Base-by-base conservation (phyloP, 331 rosid species). In the Arachis monticola region DNA sequence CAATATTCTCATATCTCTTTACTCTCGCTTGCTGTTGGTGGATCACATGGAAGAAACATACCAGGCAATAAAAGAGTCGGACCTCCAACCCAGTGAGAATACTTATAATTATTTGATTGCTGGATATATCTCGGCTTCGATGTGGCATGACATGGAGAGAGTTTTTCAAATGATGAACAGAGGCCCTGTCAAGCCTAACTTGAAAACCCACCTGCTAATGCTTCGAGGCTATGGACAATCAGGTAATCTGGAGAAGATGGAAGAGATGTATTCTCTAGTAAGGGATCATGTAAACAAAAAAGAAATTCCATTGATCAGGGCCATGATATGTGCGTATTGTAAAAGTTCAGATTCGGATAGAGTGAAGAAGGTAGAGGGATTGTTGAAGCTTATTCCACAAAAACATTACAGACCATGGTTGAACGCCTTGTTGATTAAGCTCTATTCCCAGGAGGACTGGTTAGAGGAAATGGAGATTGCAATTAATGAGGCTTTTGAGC, bases 211-310 rank as follows among this genome's bases (percentile, higher is more conserved):
- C 80, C 60, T 78, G 55, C 73, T 86, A 67, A 87, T 89, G 97
- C 85, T 93, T 52, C 93, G 97, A 6, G 98, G 98, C 22, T 89
- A 88, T 91, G 84, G 93, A n/a, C 83, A 70, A 80, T 83, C 91
- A 4, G 83, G 84, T 74, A 83, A 89, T 70, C 51, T 93, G 57
- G 85, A 79, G 57, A 93, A 81, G 88, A 91, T 93, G 98, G 98
- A 91, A 78, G 84, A 86, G 75, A 72, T 10, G 0, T 88, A 91
- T 82, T 82, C 79, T 17, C 63, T 83, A 70, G 65, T 86, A 67
- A 89, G 73, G 81, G 66, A 83, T 73, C 78, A 76, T 56, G 84
- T 76, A 32, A 81, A 73, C 74, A 38, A 63, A 17, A 66, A 85
- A 17, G 81, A 83, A 14, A 48, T 68, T 67, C 62, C 73, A 10